A percentile compares a stretch with the other conserved stretches of the same genome.
Conservation (phyloP, 2,329 filamentous ascomycete species). For the Zymoseptoria crescenta region DNA sequence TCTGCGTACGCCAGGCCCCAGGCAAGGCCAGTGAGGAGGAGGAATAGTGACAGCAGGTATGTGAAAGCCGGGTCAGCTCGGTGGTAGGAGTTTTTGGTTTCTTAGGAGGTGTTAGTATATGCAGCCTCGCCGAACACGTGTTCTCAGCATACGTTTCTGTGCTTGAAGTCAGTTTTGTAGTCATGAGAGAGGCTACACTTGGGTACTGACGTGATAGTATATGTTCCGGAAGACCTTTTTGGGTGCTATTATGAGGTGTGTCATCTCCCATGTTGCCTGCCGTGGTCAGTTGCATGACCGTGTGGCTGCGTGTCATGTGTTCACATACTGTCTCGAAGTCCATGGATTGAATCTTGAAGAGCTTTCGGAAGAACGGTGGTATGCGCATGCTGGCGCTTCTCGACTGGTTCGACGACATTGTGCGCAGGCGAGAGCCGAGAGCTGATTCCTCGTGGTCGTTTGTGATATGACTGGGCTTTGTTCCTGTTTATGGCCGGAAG, state of each 20-base stretch:
- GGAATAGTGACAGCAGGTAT: constrained; percentile 61
- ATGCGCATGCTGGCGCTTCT: constrained; percentile 48
- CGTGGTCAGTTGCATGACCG: background rate
- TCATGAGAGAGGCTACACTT: background rate
- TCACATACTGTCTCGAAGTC: constrained; percentile 56
- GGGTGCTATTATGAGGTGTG: constrained; percentile 57
- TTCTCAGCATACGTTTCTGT: constrained; percentile 1
- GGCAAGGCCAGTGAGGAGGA: constrained; percentile 43
- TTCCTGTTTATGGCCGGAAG: background rate
- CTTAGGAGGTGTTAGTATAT: constrained; percentile 16
- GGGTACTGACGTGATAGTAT: constrained; percentile 54
- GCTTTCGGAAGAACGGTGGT: constrained; percentile 59
- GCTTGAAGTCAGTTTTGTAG: constrained; percentile 1
- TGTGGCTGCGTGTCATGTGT: background rate
- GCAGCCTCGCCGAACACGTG: background rate
- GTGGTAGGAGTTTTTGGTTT: constrained; percentile 65
- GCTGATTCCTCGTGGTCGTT: background rate
- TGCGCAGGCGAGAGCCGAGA: background rate
- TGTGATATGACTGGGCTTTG: background rate
- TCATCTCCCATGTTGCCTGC: constrained; percentile 62
- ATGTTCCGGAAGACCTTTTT: constrained; percentile 66
- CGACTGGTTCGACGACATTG: constrained; percentile 27
- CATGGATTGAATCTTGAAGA: constrained; percentile 68
- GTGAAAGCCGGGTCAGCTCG: constrained; percentile 62
- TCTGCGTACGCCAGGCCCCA: constrained; percentile 54